These are phyloP conservation scores for Fusarium staphyleae DNA, from an alignment of 2,329 filamentous ascomycete genomes.

Conservation along the genomic window DNA sequence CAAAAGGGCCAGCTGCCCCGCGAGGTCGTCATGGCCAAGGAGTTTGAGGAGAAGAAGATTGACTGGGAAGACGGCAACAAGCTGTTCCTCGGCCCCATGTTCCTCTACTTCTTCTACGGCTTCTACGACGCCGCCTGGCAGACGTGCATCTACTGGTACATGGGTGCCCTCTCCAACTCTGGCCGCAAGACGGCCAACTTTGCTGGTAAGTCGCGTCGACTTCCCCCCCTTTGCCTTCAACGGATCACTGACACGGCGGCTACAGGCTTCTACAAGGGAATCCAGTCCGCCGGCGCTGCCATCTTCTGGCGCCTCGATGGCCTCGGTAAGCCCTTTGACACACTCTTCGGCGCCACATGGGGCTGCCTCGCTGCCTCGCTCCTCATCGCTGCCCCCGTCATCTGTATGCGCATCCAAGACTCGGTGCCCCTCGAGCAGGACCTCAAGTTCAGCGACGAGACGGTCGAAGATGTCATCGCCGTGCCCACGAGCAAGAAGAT, in stretches of 20 bases:
- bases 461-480: constrained; percentile 68
- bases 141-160: constrained; percentile 61
- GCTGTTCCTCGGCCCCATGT: constrained; percentile 67
- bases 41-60: constrained; percentile 42
- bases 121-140: constrained; percentile 74
- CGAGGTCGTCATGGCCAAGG: constrained; percentile 52
- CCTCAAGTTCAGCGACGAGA: constrained; percentile 86
- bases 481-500: constrained; percentile 22
- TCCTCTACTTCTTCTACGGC: constrained; percentile 75
- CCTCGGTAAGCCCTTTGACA: constrained; percentile 63
- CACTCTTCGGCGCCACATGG: constrained; percentile 75
- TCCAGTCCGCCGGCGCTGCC: constrained; percentile 40
- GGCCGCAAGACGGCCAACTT: constrained; percentile 89
- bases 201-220: constrained; percentile 45
- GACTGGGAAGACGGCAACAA: constrained; percentile 54
- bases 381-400: constrained; percentile 77
- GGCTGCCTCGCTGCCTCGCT: constrained; percentile 75
- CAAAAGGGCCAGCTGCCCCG: constrained; percentile 61
- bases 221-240: background rate
- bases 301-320: constrained; percentile 42
- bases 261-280: constrained; percentile 76
- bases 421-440: constrained; percentile 80
- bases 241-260: constrained; percentile 4
- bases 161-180: constrained; percentile 91
- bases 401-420: constrained; percentile 79